Percentiles rank a stretch among this genome's conserved stretches.
Evolutionary conservation across 108 stramenopile genomes (phyloP).

Genomic region (Licmophora abbreviata): DNA sequence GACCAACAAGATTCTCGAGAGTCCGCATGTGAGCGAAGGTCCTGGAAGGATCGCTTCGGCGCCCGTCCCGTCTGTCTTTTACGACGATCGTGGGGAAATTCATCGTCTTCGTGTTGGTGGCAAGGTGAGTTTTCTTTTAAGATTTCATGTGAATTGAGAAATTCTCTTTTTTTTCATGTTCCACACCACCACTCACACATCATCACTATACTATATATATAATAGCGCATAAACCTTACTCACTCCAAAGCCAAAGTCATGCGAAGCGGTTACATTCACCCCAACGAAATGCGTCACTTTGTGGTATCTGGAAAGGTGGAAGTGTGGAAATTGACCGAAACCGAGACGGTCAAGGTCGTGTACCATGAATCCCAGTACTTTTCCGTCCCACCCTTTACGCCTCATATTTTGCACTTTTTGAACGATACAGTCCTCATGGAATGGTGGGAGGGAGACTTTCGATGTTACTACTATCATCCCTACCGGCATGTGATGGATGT

Average conservation of each 20-base stretch:
- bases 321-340: constrained; percentile 33
- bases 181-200: too few relatives aligned
- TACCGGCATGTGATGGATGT: too few relatives aligned
- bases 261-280: constrained; percentile 48
- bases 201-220: too few relatives aligned
- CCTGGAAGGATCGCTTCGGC: constrained; percentile 28
- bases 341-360: constrained; percentile 22
- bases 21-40: constrained; percentile 34
- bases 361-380: constrained; percentile 9
- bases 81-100: constrained; percentile 48
- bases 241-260: constrained; percentile 30
- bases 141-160: too few relatives aligned
- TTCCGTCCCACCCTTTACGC: constrained; percentile 25
- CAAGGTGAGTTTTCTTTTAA: too few relatives aligned
- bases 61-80: constrained; percentile 33
- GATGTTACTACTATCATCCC: too few relatives aligned
- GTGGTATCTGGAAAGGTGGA: constrained; percentile 44
- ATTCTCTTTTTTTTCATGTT: too few relatives aligned
- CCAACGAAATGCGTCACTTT: constrained; percentile 28
- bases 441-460: constrained; percentile 37
- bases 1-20: constrained; percentile 20
- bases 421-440: constrained; percentile 45
- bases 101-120: constrained; percentile 31
- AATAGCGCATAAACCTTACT: constrained; percentile 47
- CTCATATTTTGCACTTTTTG: constrained; percentile 50